Evolutionary conservation across 106 monocot species (phyloP), one percentile per base, ranked within the genome.

Genomic region (Vanilla planifolia): DNA sequence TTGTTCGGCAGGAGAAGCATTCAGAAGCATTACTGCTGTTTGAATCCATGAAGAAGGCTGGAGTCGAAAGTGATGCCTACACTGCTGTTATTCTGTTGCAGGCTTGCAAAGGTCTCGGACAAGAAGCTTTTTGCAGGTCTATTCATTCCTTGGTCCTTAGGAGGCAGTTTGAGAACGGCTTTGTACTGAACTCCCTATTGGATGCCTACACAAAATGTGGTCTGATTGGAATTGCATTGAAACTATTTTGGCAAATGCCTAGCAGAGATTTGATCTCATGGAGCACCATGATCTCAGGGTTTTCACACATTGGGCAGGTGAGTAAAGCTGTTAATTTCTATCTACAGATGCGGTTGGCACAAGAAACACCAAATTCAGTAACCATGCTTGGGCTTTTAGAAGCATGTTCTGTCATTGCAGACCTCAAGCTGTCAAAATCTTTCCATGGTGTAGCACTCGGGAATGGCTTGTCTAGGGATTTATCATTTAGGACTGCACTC

Each of bases 141-240:
- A 73, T 96, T 25, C 84, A 96, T 65, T 64, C 73, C 11, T 52
- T 77, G 40, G 66, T 71, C 10, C 51, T 83, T 48, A 70, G 86
- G 33, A 68, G 62, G 43, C 55, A 40, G 10, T 55, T 73, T 2
- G 30, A 55, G 3, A 81, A 76, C 33, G 35, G 64, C 11, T 32
- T 78, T 19, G 64, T 91, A 7, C 2, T 55, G 57, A 87, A 91
- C 57, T 73, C 90, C 0, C 40, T 96, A 39, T 28, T 96, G 52
- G 87, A 91, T 74, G 81, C 96, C 23, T 88, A 90, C 57, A 46
- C 71, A 6, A 90, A 87, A 59, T 96, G 87, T 35, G 60, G 68
- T 20, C 63, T 74, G 7, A 48, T 75, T 43, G 74, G 61, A 5
- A 39, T 61, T 3, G 77, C 86, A 8, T 27, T 67, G 50, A 73